phyloP scores from a whole-genome alignment of 306 rosid genomes.

The Dryas drummondii region DNA sequence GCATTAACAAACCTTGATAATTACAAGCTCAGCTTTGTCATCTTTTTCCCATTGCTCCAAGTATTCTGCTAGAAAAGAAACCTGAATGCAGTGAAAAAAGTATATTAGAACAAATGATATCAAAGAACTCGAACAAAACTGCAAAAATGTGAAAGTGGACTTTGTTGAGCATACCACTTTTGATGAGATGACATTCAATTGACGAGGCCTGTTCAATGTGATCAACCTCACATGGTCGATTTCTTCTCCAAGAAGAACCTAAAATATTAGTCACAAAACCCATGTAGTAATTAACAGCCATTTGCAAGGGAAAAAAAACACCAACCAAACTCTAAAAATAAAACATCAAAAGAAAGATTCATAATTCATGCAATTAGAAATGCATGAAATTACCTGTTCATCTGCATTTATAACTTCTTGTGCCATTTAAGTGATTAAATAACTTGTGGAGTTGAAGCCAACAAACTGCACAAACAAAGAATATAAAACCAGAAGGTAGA shows the following conservation, averaged over 20 bases:
- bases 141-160: not conserved
- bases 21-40: conserved; percentile 63
- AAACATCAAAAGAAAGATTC: not conserved
- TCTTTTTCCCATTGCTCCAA: conserved; percentile 93
- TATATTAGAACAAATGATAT: not conserved
- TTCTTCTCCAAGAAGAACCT: conserved; percentile 88
- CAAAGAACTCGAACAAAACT: not conserved
- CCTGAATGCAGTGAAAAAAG: conserved; percentile 42
- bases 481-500: not conserved
- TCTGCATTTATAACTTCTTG: conserved; percentile 32
- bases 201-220: conserved; percentile 78
- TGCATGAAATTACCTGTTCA: conserved; percentile 48
- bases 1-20: conserved; percentile 64
- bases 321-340: not conserved
- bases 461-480: conserved; percentile 26
- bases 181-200: conserved; percentile 84
- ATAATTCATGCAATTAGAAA: not conserved
- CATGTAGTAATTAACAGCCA: conserved; percentile 6
- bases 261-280: conserved; percentile 21
- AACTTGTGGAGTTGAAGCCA: not conserved
- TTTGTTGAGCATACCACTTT: conserved; percentile 41
- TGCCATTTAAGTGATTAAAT: conserved; percentile 44
- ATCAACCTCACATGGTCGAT: conserved; percentile 63
- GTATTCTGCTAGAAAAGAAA: conserved; percentile 64
- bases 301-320: not conserved